Conservation (phyloP, 2,329 filamentous ascomycete genomes). For the Fusarium coffeatum region DNA sequence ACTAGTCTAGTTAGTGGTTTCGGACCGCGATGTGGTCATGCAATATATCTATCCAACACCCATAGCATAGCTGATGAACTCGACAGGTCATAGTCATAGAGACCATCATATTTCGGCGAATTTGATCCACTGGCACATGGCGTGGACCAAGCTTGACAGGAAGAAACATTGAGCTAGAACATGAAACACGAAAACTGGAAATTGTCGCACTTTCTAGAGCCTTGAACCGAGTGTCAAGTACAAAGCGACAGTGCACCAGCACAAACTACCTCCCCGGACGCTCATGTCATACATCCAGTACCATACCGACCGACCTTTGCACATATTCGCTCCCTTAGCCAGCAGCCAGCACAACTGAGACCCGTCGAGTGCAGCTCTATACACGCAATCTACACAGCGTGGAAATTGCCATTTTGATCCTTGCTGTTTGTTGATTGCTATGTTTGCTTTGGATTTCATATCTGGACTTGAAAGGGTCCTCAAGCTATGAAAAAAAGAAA, state of each 20-base stretch:
- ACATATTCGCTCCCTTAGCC: neutral
- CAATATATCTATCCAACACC: neutral
- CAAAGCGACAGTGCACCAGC: conserved; percentile 1
- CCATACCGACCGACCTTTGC: neutral
- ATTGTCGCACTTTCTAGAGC: conserved; percentile 20
- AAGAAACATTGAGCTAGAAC: conserved; percentile 25
- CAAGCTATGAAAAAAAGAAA: conserved; percentile 15
- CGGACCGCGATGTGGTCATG: neutral
- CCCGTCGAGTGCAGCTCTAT: conserved; percentile 3
- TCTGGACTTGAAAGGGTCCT: conserved; percentile 5
- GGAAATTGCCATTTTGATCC: conserved; percentile 9
- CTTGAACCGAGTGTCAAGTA: neutral
- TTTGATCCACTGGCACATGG: neutral
- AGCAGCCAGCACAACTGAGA: neutral
- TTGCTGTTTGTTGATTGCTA: conserved; percentile 7
- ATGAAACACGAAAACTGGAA: conserved; percentile 30
- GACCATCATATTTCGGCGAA: neutral
- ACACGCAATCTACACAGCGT: conserved; percentile 16
- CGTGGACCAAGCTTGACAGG: neutral
- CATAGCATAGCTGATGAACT: neutral
- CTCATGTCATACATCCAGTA: neutral
- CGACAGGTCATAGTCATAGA: neutral
- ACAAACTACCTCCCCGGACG: conserved; percentile 1
- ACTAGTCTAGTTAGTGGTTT: conserved; percentile 3
- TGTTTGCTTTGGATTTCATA: conserved; percentile 23